Percentiles rank a stretch among this genome's conserved stretches.
Evolutionary conservation across 2,329 filamentous ascomycete genomes (phyloP).

Genomic region (Fusarium paranaense): DNA sequence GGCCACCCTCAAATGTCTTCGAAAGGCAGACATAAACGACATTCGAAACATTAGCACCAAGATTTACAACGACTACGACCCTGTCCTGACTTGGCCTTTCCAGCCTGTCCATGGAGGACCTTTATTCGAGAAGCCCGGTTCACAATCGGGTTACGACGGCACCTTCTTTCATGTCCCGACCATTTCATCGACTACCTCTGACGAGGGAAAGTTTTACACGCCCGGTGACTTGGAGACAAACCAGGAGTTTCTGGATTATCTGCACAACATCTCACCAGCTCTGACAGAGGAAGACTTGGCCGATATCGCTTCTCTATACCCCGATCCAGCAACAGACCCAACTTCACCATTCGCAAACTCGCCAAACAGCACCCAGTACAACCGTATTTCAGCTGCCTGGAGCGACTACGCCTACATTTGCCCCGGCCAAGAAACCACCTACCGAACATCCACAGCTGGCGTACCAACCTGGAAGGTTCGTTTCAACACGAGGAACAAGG

Average conservation of each 20-base stretch:
- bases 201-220: constrained; percentile 51
- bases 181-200: constrained; percentile 52
- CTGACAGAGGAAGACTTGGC: constrained; percentile 47
- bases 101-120: constrained; percentile 60
- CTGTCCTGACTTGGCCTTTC: constrained; percentile 60
- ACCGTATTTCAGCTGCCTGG: constrained; percentile 57
- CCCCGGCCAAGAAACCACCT: constrained; percentile 57
- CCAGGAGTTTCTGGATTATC: constrained; percentile 50
- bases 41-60: constrained; percentile 53
- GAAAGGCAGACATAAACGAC: constrained; percentile 48
- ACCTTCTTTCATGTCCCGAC: constrained; percentile 52
- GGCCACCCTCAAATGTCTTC: constrained; percentile 53
- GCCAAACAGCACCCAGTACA: constrained; percentile 57
- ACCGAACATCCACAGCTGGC: constrained; percentile 48
- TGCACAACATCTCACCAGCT: constrained; percentile 49
- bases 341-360: constrained; percentile 52
- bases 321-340: constrained; percentile 48
- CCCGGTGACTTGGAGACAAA: constrained; percentile 50
- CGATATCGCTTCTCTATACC: constrained; percentile 47
- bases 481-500: constrained; percentile 52
- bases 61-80: constrained; percentile 52
- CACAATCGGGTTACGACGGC: constrained; percentile 51
- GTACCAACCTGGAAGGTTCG: constrained; percentile 53
- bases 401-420: constrained; percentile 60
- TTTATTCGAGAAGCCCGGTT: constrained; percentile 60